Evolutionary conservation across 176 grass and related monocot genomes (phyloP).

Genomic region (Lolium rigidum): DNA sequence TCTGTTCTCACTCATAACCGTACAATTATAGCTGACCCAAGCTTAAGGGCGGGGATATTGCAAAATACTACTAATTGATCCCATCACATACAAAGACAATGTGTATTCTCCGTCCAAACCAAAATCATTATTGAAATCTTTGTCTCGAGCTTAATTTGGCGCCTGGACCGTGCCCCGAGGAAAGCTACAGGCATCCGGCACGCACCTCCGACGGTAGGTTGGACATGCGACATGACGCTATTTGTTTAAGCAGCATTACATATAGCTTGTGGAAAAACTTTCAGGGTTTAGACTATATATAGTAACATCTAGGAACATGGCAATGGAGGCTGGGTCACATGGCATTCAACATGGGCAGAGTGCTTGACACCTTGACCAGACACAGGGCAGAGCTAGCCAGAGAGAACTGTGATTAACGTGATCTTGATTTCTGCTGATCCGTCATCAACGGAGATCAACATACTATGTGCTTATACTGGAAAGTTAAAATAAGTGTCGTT

Average conservation of each 20-base stretch:
- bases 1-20: too few species aligned
- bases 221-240: neutral
- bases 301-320: too few species aligned
- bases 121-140: neutral
- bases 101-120: neutral
- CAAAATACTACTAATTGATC: too few species aligned
- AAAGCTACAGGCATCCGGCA: neutral
- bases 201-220: neutral
- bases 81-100: too few species aligned
- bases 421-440: constrained; percentile 15
- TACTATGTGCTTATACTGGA: neutral
- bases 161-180: neutral
- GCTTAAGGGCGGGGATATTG: too few species aligned
- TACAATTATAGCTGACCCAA: too few species aligned
- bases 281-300: too few species aligned
- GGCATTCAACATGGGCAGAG: too few species aligned
- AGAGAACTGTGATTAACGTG: neutral
- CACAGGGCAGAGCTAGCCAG: too few species aligned
- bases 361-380: too few species aligned
- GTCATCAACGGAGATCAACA: neutral
- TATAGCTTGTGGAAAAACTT: too few species aligned
- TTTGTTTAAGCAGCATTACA: neutral
- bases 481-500: neutral
- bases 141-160: constrained; percentile 13
- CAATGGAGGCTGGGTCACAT: too few species aligned